Base-by-base conservation (phyloP, 2,329 filamentous ascomycete genomes). In the Pseudocercospora pini-densiflorae region DNA sequence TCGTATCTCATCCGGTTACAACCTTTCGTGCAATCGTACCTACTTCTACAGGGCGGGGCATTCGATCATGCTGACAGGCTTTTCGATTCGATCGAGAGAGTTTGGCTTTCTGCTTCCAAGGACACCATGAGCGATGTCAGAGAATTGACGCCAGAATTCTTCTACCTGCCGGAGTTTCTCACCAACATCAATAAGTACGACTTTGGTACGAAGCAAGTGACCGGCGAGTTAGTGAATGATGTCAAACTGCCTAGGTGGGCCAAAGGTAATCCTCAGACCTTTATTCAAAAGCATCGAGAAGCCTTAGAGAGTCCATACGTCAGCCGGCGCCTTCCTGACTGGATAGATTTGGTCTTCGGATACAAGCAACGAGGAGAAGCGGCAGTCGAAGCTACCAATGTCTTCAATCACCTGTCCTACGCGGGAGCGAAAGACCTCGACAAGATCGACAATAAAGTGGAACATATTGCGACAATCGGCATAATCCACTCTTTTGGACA, bases 401-500 rank as follows among this genome's bases (percentile, higher is more conserved):
- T 99, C 23, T 99, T 97, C 81, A 94, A 98, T 71, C 92, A 97
- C 77, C 85, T 97, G 21, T 98, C 94, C 0, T 99, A 99, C 76
- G 92, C 94, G 68, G 96, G 95, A 6, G 93, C 94, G 2, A 96
- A 92, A 70, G 92, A 99, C 77, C 83, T 99, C 4, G 95, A 99
- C 77, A 90, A 89, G 61, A 98, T 99, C 67, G 88, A 90, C 7
- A 94, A 98, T 76, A 91, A 92, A 0, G 88, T 94, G 63, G 94
- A 98, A 78, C 87, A 93, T 51, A 84, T 93, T 6, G 92, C 94
- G 5, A 94, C 93, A 0, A 97, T 97, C 62, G 93, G 93, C 36
- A 97, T 97, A 72, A 98, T 99, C 73, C 94, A 99, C 79, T 98
- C 98, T 73, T 99, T 99, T 78, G 95, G 95, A 0, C 95, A 99